Evolutionary conservation across 345 rosid genomes (phyloP), one percentile per base, ranked within the genome.

Genomic region (Populus tremula): DNA sequence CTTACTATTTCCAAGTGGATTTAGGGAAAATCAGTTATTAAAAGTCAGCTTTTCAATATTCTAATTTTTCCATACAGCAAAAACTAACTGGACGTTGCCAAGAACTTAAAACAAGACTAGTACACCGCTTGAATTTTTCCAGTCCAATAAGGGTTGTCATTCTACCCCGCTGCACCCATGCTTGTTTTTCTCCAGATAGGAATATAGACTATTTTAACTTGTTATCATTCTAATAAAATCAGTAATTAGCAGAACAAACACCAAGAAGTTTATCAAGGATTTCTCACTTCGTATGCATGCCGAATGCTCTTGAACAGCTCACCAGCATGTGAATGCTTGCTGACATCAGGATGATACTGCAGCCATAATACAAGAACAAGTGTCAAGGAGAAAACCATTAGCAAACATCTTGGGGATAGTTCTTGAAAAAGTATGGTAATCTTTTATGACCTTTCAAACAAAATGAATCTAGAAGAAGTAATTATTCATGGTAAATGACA

Each of bases 321-420:
- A n/a, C 81, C 86, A 9, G 97, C 89, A 83, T 8, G 87, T 27
- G 85, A 80, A 73, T 93, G 91, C 83, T 86, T 93, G 88, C 93
- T 90, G 66, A 93, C 98, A 75, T 95, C 97, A 21, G 98, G 98
- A 86, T 95, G 99, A 78, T 87, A 87, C 97, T 95, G 88, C 31
- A 82, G 77, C 61, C 50, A 72, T 69, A 81, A 73, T 56, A 80
- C 69, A 79, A 70, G 77, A 56, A 75, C 50, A 13, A 13, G 50
- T 45, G 14, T 45, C 17, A 13, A 45, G 50, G 50, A 45, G 18
- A 45, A 45, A 45, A 45, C 5, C 50, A 13, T 45, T 13, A 45
- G 50, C 50, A 45, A 45, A 45, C 50, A 45, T 45, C 50, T 45
- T 45, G 50, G 50, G 17, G 50, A 45, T 3, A 13, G 50, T 45